phyloP scores from a whole-genome alignment of 1,284 basidiomycete species.

The Athelia sp. region DNA sequence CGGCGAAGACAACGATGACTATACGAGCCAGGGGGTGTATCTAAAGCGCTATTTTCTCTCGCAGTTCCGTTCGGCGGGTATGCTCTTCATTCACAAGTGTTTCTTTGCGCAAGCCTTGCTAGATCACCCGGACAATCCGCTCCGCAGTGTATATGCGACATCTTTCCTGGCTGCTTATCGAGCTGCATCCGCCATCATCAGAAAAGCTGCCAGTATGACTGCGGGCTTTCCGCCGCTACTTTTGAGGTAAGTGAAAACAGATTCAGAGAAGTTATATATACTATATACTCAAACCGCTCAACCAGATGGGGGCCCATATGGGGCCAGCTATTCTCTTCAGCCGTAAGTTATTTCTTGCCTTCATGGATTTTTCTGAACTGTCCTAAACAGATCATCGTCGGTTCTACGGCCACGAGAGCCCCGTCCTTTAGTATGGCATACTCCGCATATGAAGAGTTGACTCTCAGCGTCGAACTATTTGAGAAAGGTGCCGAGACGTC shows the following conservation, averaged over 20 bases:
- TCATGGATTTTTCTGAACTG: slow-evolving; percentile 20
- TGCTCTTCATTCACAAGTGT: slow-evolving; percentile 53
- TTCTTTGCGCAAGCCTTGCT: slow-evolving; percentile 61
- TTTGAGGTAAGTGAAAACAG: neutral
- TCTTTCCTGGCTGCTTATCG: slow-evolving; percentile 60
- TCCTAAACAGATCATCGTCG: slow-evolving; percentile 45
- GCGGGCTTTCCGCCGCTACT: neutral
- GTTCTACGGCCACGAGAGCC: slow-evolving; percentile 48
- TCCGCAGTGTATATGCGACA: slow-evolving; percentile 58
- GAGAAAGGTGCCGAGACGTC: slow-evolving; percentile 41
- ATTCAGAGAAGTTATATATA: neutral
- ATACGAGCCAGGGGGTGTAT: slow-evolving; percentile 40
- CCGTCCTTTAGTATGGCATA: slow-evolving; percentile 55
- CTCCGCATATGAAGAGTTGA: slow-evolving; percentile 50
- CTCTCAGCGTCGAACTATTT: slow-evolving; percentile 50
- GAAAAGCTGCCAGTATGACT: slow-evolving; percentile 32
- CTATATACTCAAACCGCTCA: neutral
- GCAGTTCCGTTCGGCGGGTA: slow-evolving; percentile 40
- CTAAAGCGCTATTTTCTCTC: slow-evolving; percentile 43
- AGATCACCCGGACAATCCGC: slow-evolving; percentile 53
- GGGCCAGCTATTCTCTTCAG: slow-evolving; percentile 51
- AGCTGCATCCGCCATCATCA: slow-evolving; percentile 56
- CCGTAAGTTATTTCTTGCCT: slow-evolving; percentile 41
- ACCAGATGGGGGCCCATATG: slow-evolving; percentile 49
- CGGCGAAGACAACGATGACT: slow-evolving; percentile 29